Evolutionary conservation across 345 rosid species (phyloP).

Genomic region (Eucalyptus microcorys): DNA sequence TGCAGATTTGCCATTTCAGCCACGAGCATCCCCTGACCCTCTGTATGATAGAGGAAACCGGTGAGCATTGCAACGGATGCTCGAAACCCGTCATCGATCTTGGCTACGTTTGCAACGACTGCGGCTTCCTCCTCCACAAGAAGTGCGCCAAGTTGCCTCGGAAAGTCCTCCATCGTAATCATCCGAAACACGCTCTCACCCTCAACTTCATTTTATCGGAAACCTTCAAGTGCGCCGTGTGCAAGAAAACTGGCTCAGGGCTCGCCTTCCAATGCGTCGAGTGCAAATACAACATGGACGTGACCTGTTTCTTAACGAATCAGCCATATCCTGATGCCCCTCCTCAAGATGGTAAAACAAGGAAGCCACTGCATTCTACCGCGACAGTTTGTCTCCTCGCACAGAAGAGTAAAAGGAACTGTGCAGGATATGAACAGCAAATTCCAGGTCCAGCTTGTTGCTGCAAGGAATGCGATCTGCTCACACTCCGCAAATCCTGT

Average conservation of each 20-base stretch:
- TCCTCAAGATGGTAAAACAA: not conserved
- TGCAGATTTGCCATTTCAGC: not conserved
- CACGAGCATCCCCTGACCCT: conserved; percentile 4
- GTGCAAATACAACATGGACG: not conserved
- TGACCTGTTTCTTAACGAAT: not conserved
- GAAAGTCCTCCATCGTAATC: not conserved
- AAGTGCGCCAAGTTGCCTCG: conserved; percentile 1
- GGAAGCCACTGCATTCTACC: not conserved
- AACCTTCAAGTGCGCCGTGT: not conserved
- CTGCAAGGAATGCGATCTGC: not conserved
- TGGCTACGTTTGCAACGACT: not conserved
- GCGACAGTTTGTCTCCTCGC: not conserved
- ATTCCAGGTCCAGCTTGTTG: not conserved
- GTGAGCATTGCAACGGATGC: conserved; percentile 10
- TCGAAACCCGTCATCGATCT: not conserved
- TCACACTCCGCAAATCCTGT: not conserved
- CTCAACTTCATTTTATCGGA: not conserved
- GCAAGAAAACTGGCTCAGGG: not conserved
- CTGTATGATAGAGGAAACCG: not conserved
- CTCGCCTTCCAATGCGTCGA: not conserved
- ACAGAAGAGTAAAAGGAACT: not conserved
- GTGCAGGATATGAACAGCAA: not conserved
- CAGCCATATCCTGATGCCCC: not conserved
- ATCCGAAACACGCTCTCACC: conserved; percentile 4
- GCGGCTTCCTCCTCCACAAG: conserved; percentile 6